phyloP scores from a whole-genome alignment of 2,329 filamentous ascomycete genomes.

The Arthrocladium fulminans region DNA sequence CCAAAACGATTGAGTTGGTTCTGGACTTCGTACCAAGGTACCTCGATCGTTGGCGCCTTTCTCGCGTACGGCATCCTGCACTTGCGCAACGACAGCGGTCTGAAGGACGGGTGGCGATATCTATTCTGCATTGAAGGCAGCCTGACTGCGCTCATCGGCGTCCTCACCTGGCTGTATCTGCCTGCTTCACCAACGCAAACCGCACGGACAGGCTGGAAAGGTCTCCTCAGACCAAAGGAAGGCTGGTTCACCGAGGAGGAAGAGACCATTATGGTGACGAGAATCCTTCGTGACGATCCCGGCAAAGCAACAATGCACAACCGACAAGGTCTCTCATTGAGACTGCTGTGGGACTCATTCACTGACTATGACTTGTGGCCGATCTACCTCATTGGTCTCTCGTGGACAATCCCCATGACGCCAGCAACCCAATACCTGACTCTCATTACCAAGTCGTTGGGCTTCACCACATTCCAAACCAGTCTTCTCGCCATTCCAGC shows the following conservation, averaged over 20 bases:
- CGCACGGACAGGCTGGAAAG: slow-evolving; percentile 21
- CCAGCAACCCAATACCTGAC: slow-evolving; percentile 40
- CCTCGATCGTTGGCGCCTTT: slow-evolving; percentile 35
- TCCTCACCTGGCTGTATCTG: slow-evolving; percentile 40
- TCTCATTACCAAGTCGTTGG: slow-evolving; percentile 36
- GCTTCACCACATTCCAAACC: slow-evolving; percentile 25
- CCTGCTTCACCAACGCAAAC: slow-evolving; percentile 55
- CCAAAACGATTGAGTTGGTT: slow-evolving; percentile 48
- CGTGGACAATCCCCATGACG: slow-evolving; percentile 34
- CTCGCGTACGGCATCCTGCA: slow-evolving; percentile 35
- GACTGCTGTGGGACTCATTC: slow-evolving; percentile 41
- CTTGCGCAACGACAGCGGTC: slow-evolving; percentile 26
- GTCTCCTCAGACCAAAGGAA: slow-evolving; percentile 24
- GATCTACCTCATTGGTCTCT: slow-evolving; percentile 40
- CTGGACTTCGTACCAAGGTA: slow-evolving; percentile 46
- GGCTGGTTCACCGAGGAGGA: slow-evolving; percentile 59
- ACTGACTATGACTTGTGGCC: slow-evolving; percentile 49
- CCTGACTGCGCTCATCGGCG: slow-evolving; percentile 32
- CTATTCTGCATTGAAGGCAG: slow-evolving; percentile 29
- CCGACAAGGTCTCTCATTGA: slow-evolving; percentile 39
- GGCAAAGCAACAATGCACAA: slow-evolving; percentile 50
- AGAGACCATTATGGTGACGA: slow-evolving; percentile 59
- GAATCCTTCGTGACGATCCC: slow-evolving; percentile 14
- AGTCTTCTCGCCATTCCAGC: slow-evolving; percentile 57
- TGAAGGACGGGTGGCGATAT: slow-evolving; percentile 28